Percentiles rank a stretch among this genome's conserved stretches.
Evolutionary conservation across 140 eudicot species (phyloP).

Genomic region (Oenanthe javanica): DNA sequence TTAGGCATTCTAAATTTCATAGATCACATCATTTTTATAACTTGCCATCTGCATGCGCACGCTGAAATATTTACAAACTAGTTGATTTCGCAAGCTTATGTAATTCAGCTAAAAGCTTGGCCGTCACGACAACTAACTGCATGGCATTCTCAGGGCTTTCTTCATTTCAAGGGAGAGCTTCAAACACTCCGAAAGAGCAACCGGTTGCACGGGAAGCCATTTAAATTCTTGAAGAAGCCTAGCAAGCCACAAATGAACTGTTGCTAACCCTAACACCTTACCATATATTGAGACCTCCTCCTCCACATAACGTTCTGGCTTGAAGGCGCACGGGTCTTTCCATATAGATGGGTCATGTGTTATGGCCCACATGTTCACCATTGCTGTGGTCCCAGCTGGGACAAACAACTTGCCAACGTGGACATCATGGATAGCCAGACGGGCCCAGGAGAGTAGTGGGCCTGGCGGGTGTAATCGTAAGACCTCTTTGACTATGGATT

Average conservation of each 20-base stretch:
- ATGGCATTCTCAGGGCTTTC: slow-evolving; percentile 37
- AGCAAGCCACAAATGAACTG: slow-evolving; percentile 67
- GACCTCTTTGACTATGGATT: slow-evolving; percentile 73
- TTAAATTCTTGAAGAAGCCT: slow-evolving; percentile 56
- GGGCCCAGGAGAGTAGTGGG: slow-evolving; percentile 94
- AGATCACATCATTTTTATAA: background rate
- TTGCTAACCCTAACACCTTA: slow-evolving; percentile 62
- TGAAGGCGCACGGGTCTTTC: slow-evolving; percentile 64
- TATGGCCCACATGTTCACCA: slow-evolving; percentile 99
- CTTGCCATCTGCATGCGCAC: background rate
- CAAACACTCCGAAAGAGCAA: slow-evolving; percentile 69
- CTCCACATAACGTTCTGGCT: slow-evolving; percentile 64
- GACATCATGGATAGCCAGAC: slow-evolving; percentile 58
- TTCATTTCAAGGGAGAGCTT: slow-evolving; percentile 81
- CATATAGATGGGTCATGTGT: slow-evolving; percentile 72
- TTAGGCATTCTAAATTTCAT: background rate
- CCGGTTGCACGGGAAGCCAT: slow-evolving; percentile 48
- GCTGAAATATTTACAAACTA: background rate
- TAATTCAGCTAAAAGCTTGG: background rate
- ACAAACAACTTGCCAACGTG: slow-evolving; percentile 44
- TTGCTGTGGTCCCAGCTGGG: slow-evolving; percentile 90
- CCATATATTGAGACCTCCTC: slow-evolving; percentile 61
- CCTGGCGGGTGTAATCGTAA: slow-evolving; percentile 89
- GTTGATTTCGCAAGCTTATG: background rate
- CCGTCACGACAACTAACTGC: slow-evolving; percentile 14